Conservation (phyloP, 257 asterid genomes). For the Phtheirospermum japonicum region DNA sequence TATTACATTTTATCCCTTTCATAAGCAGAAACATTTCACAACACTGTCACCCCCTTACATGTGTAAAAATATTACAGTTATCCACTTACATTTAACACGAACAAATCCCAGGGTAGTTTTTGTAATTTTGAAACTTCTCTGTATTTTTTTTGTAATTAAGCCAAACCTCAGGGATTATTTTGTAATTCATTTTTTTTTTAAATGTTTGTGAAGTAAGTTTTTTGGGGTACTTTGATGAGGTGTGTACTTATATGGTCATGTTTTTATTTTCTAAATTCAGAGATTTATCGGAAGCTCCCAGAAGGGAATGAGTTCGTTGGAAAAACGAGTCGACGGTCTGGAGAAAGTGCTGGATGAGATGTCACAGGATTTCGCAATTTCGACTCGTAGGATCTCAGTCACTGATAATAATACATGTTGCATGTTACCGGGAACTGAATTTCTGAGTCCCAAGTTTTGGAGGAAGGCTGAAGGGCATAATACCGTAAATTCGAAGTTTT, state of each 20-base stretch:
- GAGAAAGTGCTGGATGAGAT: constrained; percentile 75
- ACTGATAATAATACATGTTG: constrained; percentile 41
- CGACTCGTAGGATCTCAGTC: constrained; percentile 37
- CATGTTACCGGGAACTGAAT: constrained; percentile 59
- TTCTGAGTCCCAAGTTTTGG: constrained; percentile 75
- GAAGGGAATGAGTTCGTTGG: constrained; percentile 68
- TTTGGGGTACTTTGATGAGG: not conserved
- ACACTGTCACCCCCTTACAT: too few relatives aligned
- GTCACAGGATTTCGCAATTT: constrained; percentile 50
- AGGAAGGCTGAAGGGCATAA: constrained; percentile 48
- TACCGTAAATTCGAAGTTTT: constrained; percentile 27
- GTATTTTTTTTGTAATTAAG: too few relatives aligned
- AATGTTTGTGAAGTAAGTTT: too few relatives aligned
- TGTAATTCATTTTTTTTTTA: too few relatives aligned
- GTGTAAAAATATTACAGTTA: too few relatives aligned
- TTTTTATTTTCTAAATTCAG: constrained; percentile 38
- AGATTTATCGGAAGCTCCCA: constrained; percentile 76
- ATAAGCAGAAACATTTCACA: too few relatives aligned
- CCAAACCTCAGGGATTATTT: too few relatives aligned
- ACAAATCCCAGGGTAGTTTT: too few relatives aligned
- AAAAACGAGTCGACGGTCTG: constrained; percentile 71
- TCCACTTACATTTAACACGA: too few relatives aligned
- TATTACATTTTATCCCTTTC: too few relatives aligned
- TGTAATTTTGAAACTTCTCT: too few relatives aligned
- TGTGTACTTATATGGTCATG: not conserved